A percentile compares a stretch with the other conserved stretches of the same genome.
Evolutionary conservation across 2,329 filamentous ascomycete species (phyloP).

Genomic region (Aspergillus fischeri): DNA sequence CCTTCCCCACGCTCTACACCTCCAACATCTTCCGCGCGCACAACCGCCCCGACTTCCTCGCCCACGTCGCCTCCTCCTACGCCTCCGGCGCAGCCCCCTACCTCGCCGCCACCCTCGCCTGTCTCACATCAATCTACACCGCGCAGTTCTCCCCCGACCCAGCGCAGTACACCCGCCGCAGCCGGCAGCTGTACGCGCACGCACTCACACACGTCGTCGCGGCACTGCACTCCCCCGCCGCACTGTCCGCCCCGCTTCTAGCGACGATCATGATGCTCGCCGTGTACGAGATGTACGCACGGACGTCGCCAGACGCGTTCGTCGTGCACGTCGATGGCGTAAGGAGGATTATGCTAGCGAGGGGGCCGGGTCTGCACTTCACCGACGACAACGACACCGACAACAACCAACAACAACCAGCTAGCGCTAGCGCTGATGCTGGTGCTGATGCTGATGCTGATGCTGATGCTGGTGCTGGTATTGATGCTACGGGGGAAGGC

Average conservation of each 20-base stretch:
- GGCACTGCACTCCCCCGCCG: conserved; percentile 23
- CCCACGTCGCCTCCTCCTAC: conserved; percentile 21
- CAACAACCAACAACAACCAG: too few species aligned
- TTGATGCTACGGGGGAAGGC: background rate
- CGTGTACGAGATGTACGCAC: conserved; percentile 39
- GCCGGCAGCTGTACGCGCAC: conserved; percentile 29
- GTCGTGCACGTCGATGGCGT: conserved; percentile 35
- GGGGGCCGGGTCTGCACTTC: conserved; percentile 26
- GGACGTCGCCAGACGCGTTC: conserved; percentile 34
- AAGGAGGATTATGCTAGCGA: conserved; percentile 31
- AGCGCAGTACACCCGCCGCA: conserved; percentile 15
- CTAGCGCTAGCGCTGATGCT: too few species aligned
- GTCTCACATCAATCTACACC: conserved; percentile 24
- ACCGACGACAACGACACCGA: too few species aligned
- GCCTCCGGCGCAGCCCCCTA: conserved; percentile 15
- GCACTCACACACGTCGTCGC: conserved; percentile 28
- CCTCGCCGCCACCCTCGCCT: conserved; percentile 24
- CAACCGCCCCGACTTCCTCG: conserved; percentile 18
- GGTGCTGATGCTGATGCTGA: too few species aligned
- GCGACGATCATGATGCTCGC: conserved; percentile 36
- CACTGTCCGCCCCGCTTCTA: conserved; percentile 30
- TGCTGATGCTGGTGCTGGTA: too few species aligned
- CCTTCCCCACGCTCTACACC: conserved; percentile 26
- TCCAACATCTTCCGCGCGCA: conserved; percentile 25
- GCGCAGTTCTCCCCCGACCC: conserved; percentile 22